phyloP scores from a whole-genome alignment of 768 basidiomycete genomes.

The Lactarius tabidus region DNA sequence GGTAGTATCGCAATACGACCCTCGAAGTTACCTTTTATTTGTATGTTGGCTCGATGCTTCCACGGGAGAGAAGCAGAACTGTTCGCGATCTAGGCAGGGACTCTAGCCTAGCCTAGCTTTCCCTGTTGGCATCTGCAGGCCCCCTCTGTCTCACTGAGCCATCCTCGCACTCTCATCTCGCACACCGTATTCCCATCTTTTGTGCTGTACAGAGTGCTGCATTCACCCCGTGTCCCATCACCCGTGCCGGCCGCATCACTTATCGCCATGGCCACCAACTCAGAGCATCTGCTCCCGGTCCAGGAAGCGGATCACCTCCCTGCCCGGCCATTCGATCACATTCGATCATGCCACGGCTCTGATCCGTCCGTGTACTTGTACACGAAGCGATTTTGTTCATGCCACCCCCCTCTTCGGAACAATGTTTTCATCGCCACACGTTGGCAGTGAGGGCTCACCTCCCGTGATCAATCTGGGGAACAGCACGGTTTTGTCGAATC shows the following conservation, averaged over 20 bases:
- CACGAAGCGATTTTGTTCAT: conserved; percentile 2
- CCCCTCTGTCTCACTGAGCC: background rate
- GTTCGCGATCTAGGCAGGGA: background rate
- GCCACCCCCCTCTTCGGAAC: conserved; percentile 7
- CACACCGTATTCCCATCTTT: background rate
- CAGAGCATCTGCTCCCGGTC: background rate
- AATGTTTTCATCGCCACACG: background rate
- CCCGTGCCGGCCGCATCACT: background rate
- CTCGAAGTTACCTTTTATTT: too few relatives aligned
- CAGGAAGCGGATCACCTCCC: background rate
- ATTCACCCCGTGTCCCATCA: background rate
- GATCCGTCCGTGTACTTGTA: too few relatives aligned
- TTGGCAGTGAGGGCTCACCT: background rate
- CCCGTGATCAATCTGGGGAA: background rate
- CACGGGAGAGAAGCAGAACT: too few relatives aligned
- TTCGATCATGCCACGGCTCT: too few relatives aligned
- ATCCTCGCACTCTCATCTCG: background rate
- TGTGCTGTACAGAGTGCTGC: background rate
- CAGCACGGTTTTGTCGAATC: background rate
- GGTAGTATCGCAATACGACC: too few relatives aligned
- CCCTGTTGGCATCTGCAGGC: background rate
- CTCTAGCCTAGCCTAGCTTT: background rate
- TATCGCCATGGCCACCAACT: background rate
- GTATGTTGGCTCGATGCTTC: too few relatives aligned
- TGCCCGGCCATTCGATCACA: too few relatives aligned